Base-by-base conservation (phyloP, 2,329 filamentous ascomycete species). In the Verticillium nubilum region DNA sequence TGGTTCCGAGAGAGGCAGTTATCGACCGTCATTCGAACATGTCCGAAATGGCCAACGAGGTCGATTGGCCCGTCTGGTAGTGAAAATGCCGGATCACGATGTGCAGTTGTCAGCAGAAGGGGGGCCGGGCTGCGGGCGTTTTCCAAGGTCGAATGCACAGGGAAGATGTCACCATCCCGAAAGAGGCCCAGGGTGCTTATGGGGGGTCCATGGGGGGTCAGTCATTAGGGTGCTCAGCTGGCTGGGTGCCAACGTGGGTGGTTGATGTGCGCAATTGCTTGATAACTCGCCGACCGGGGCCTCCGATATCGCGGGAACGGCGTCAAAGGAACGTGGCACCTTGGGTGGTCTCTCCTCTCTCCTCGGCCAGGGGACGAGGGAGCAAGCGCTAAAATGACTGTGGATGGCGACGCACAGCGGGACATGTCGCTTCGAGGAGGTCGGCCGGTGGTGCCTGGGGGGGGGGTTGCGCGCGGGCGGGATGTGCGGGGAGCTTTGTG, bases 401-500 rank as follows among this genome's bases (percentile, higher is more conserved):
- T n/a, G 9, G 33, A 25, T 7, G 9, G 7, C n/a, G 19, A 50
- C 42, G 42, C 19, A 19, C 42, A 50, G 42, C 42, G 42, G 42
- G 42, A 50, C 42, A 50, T 50, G 19, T 50, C 42, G n/a, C n/a
- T 50, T 50, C 42, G 42, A 50, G 42, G 25, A 50, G 42, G 42
- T 50, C 42, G 42, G 19, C 42, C 42, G 42, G 42, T 19, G 42
- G 42, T 50, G 42, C 42, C 42, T 50, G 42, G 19, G 42, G 42
- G 37, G 35, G 35, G 35, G 23, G 23, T 23, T 13, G 42, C n/a
- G 42, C 25, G 33, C 37, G 35, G 52, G 52, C 35, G 33, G 25
- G 54, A 56, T n/a, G 42, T 56, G 54, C 54, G 54, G 54, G 54
- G 54, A 56, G 25, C 33, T 19, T n/a, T 56, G 54, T 28, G 35